These are phyloP conservation scores for Cicer cuneatum DNA, from an alignment of 306 rosid species.

Conservation along the genomic window DNA sequence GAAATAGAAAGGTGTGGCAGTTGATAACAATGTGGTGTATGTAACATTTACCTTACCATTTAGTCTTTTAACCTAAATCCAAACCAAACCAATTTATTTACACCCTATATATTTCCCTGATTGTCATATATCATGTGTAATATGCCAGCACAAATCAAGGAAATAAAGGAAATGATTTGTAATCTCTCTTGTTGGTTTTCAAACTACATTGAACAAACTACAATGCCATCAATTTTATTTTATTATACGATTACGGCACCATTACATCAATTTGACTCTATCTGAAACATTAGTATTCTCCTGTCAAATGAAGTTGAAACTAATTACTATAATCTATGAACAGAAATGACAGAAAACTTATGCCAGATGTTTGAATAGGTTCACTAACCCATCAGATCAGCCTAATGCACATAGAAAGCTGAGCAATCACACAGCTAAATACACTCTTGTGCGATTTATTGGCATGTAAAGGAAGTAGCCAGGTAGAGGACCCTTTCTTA, in stretches of 20 bases:
- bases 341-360: slow-evolving; percentile 2
- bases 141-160: not conserved
- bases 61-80: not conserved
- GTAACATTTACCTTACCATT: no score
- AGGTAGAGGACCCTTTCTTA: not conserved
- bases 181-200: not conserved
- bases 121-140: not conserved
- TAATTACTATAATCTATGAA: not conserved
- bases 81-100: not conserved
- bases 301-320: slow-evolving; percentile 17
- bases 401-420: not conserved
- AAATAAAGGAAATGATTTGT: not conserved
- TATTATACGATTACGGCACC: not conserved
- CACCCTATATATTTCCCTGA: no score
- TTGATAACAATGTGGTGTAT: no score
- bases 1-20: no score
- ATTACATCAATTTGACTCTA: not conserved
- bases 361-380: slow-evolving; percentile 11
- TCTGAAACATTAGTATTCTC: not conserved
- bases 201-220: not conserved
- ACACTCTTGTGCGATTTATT: not conserved
- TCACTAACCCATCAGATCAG: not conserved
- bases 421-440: not conserved
- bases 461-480: not conserved
- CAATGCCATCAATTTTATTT: not conserved